phyloP scores from a whole-genome alignment of 23 red algal species.

The Gracilariopsis chorda region DNA sequence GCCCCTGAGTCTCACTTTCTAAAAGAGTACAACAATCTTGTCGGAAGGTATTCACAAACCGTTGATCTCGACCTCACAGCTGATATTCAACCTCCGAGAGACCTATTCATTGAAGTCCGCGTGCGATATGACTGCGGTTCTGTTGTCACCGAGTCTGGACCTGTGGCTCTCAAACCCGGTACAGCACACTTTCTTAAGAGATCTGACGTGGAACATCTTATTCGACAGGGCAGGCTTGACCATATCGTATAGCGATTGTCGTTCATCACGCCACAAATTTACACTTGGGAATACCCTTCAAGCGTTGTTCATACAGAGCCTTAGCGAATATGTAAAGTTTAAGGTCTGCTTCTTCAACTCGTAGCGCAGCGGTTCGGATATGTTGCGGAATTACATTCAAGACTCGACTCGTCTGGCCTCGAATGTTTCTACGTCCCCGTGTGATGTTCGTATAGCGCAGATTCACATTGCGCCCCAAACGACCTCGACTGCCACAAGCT shows the following conservation, averaged over 20 bases:
- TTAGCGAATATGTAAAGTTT: constrained; percentile 48
- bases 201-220: constrained; percentile 84
- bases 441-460: background rate
- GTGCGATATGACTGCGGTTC: constrained; percentile 74
- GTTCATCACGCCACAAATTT: background rate
- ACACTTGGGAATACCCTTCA: background rate
- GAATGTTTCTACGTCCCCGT: background rate
- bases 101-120: constrained; percentile 86
- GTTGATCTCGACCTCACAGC: constrained; percentile 79
- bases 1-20: constrained; percentile 62
- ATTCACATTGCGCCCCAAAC: background rate
- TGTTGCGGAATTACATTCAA: background rate
- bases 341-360: constrained; percentile 23
- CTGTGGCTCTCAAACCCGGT: constrained; percentile 65
- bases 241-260: constrained; percentile 56
- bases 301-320: background rate
- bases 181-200: constrained; percentile 79
- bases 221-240: constrained; percentile 81
- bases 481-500: constrained; percentile 39
- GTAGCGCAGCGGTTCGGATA: background rate
- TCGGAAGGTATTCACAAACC: constrained; percentile 71
- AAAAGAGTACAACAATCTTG: constrained; percentile 55
- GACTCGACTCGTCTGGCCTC: background rate
- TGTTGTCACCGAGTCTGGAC: constrained; percentile 82
- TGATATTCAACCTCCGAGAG: constrained; percentile 66